A percentile compares a stretch with the other conserved stretches of the same genome.
Conservation (phyloP, 257 asterid species). For the Anisodus acutangulus region DNA sequence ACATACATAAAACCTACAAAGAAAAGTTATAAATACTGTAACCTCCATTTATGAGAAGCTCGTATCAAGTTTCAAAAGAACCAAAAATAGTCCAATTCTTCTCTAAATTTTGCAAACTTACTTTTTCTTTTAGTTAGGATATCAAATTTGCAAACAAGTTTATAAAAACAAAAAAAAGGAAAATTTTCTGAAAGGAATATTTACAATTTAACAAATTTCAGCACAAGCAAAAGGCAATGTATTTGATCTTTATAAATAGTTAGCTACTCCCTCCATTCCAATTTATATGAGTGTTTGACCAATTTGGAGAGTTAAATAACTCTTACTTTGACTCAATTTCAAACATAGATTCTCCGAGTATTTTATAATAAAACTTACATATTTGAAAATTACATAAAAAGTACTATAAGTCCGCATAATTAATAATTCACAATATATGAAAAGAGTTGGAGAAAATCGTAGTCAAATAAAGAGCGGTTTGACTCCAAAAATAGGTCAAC, state of each 20-base stretch:
- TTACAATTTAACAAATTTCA: not conserved
- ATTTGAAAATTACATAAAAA: too few relatives aligned
- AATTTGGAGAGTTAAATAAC: too few relatives aligned
- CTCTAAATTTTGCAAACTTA: not conserved
- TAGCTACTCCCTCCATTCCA: not conserved
- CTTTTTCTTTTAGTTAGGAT: not conserved
- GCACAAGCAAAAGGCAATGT: not conserved
- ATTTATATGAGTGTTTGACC: too few relatives aligned
- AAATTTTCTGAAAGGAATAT: too few relatives aligned
- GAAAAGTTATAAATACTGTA: not conserved
- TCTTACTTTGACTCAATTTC: too few relatives aligned
- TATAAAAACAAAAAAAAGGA: not conserved
- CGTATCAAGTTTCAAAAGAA: not conserved
- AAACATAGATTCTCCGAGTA: too few relatives aligned
- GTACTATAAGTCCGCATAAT: too few relatives aligned
- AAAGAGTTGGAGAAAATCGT: too few relatives aligned
- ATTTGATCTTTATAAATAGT: not conserved
- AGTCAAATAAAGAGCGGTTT: too few relatives aligned
- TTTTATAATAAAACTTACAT: too few relatives aligned
- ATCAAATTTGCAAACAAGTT: not conserved
- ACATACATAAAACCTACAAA: not conserved
- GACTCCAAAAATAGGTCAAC: too few relatives aligned
- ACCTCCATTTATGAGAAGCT: conserved; percentile 21
- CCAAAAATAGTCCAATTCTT: not conserved
- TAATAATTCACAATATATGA: too few relatives aligned